Base-by-base conservation (phyloP, 2,329 filamentous ascomycete species). In the Emericellopsis cladophorae region DNA sequence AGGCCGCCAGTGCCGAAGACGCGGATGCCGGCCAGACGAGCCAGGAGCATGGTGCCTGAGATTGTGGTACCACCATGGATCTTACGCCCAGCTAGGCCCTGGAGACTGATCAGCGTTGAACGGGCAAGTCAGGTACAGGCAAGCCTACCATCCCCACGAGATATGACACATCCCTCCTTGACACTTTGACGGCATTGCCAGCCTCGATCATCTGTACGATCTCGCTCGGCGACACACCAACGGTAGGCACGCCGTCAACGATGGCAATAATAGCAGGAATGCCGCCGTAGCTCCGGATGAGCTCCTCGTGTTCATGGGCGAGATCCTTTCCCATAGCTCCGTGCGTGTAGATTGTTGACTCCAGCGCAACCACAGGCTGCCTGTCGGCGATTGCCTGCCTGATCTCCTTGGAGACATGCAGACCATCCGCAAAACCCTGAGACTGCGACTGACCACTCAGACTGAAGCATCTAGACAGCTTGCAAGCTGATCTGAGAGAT, bases 291-390 rank as follows among this genome's bases (percentile, higher is more conserved):
- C 71, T 67, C 36, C 92, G 82, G 39, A 96, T 84, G 33, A 93
- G 71, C 11, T 80, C 78, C 54, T 95, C 86, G 44, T 96, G 75
- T 59, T 96, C 87, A 40, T 93, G 72, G 37, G 81, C 73, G 16
- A 76, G 64, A 36, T 73, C 70, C 29, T 78, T 74, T n/a, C 86
- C 85, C 12, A 98, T 69, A 18, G 83, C 79, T 33, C 88, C 89
- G 62, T 98, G 92, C 1, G 92, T 98, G 61, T 98, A 96, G 51
- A 98, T 96, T 5, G 92, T 95, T 2, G 86, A 88, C 61, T 98
- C 92, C 5, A 98, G 72, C 14, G 90, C 92, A 10, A 98, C 89
- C 4, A 98, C 81, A 1, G 92, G 90, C 52, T 78, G 80, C 42
- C 80, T 79, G 11, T 76, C 74, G 34, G 76, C 68, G 37, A 95